Evolutionary conservation across 768 basidiomycete genomes (phyloP), one percentile per base, ranked within the genome.

Genomic region (Crassisporium funariophilum): DNA sequence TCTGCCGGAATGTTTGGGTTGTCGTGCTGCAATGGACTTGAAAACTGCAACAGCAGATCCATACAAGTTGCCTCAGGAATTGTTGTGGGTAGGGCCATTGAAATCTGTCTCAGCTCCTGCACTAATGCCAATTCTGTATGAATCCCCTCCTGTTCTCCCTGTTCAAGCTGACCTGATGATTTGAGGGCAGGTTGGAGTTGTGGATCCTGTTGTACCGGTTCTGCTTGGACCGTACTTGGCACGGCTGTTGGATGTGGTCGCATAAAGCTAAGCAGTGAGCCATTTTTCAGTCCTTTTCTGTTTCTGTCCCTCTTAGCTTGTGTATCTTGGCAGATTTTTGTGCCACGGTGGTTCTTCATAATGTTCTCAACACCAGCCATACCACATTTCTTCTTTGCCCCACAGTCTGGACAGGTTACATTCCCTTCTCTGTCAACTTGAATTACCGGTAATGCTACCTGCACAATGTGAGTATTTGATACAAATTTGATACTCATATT

Each of bases 221-320:
- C 44, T 13, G 29, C 11, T 8, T 12, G 20, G 19, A 50, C 39
- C 27, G 38, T 39, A 9, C 39, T 37, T 2, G 44, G 43, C 25
- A 51, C 49, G 19, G 22, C 8, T 20, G 38, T 25, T 3, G 51
- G n/a, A 13, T 29, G 21, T 12, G 31, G 47, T 25, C 12, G 7
- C 17, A 10, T 35, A 27, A 52, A 43, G 11, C 1, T n/a, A 16
- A 53, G 41, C 10, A 54, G 23, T 12, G 43, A 46, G 17, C 41
- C 39, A 25, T 53, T 36, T 38, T 54, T 56, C 40, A 9, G 20
- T 27, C 31, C 37, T 41, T 48, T 56, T n/a, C 4, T 42, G 8
- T 37, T 19, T 37, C 38, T 53, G 12, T 49, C 47, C 15, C 25
- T 36, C 38, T 56, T 54, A 22, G 21, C 46, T 8, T 50, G 23